Evolutionary conservation across 2,329 filamentous ascomycete species (phyloP).

Genomic region (Sporothrix variecibatus): DNA sequence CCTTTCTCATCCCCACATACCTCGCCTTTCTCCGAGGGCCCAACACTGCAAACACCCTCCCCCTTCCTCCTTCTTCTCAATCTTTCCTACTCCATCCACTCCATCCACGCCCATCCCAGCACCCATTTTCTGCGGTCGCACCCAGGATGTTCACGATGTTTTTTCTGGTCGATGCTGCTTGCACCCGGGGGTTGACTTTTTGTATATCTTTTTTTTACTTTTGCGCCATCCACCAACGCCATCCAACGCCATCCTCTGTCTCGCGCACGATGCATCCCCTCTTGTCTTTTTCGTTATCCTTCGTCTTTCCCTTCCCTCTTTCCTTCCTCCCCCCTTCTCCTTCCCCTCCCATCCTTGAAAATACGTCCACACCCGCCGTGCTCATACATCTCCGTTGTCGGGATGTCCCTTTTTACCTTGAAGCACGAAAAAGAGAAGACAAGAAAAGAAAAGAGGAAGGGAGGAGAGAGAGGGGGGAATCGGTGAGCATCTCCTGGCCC

Average conservation of each 20-base stretch:
- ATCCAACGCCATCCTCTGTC: constrained; percentile 10
- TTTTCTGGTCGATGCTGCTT: background rate
- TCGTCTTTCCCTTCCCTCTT: background rate
- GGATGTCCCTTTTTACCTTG: background rate
- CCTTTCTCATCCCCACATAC: constrained; percentile 15
- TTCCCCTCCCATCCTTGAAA: background rate
- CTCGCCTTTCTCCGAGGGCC: constrained; percentile 15
- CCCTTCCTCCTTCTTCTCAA: background rate
- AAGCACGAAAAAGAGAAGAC: background rate
- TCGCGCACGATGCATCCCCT: constrained; percentile 9
- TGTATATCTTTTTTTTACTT: background rate
- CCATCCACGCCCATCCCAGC: background rate
- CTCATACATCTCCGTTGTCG: constrained; percentile 23
- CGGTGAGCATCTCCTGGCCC: background rate
- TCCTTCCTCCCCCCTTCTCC: background rate
- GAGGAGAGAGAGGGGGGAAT: background rate
- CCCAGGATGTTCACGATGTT: constrained; percentile 26
- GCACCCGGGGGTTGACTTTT: constrained; percentile 5
- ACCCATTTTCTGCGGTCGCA: constrained; percentile 11
- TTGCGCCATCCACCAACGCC: constrained; percentile 6
- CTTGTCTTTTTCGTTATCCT: background rate
- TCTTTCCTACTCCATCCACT: background rate
- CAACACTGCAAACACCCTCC: background rate
- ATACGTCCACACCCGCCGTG: constrained; percentile 21
- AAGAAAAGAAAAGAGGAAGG: background rate